phyloP scores from a whole-genome alignment of 2,329 filamentous ascomycete species.

The Aurifilum marmelostoma region DNA sequence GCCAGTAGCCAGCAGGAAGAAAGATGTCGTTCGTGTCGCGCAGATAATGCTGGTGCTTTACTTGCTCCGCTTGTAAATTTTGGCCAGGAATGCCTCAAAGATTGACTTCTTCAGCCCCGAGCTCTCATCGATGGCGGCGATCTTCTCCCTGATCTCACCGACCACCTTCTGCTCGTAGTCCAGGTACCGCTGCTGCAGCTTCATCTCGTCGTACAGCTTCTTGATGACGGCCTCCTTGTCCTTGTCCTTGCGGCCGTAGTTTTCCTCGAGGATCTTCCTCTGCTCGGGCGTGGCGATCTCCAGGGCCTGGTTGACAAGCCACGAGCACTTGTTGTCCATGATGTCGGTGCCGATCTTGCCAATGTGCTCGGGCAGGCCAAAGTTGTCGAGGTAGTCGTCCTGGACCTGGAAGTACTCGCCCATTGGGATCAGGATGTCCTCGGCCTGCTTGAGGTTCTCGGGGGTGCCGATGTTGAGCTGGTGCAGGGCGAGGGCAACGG shows the following conservation, averaged over 20 bases:
- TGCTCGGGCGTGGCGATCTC: constrained; percentile 80
- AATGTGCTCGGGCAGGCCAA: constrained; percentile 87
- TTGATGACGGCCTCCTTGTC: constrained; percentile 84
- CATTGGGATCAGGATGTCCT: constrained; percentile 93
- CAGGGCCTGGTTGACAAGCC: constrained; percentile 95
- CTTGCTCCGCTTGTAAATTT: constrained; percentile 99
- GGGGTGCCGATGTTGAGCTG: constrained; percentile 83
- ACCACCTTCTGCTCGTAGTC: constrained; percentile 90
- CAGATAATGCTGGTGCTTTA: constrained; percentile 47
- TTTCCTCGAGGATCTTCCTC: constrained; percentile 82
- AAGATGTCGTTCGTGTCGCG: not conserved
- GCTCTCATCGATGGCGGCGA: constrained; percentile 80
- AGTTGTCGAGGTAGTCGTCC: constrained; percentile 99
- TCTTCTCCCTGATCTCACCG: constrained; percentile 74
- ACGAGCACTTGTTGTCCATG: constrained; percentile 99
- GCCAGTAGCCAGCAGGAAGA: not conserved
- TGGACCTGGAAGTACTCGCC: constrained; percentile 99
- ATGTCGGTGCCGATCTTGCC: constrained; percentile 99
- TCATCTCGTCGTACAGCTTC: constrained; percentile 82
- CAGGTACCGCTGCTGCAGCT: constrained; percentile 81
- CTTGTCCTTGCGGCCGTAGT: constrained; percentile 92
- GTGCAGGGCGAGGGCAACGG: constrained; percentile 87
- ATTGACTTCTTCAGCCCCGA: constrained; percentile 87
- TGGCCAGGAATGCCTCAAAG: constrained; percentile 86
- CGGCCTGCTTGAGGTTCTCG: constrained; percentile 84